Base-by-base conservation (phyloP, 176 grass and related monocot species). In the Lolium rigidum region DNA sequence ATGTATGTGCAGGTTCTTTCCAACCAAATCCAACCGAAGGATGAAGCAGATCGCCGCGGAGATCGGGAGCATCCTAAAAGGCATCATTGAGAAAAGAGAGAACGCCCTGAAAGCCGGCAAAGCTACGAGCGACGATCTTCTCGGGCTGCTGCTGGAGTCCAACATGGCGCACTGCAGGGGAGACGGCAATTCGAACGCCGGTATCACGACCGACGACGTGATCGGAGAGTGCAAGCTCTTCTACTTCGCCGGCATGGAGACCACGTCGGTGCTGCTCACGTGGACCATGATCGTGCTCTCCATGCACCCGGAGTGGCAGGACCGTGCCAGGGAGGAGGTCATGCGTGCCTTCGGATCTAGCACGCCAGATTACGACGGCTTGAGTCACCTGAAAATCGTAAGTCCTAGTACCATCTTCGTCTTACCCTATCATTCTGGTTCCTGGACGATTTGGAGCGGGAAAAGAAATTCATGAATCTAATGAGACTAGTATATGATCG, bases 191-290 rank as follows among this genome's bases (percentile, higher is more conserved):
- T 39, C 76, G 1, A 88, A 54, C 10, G 51, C 82, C 49, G 86
- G 90, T 12, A 88, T 96, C 78, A 86, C 89, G 0, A 91, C 82
- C 4, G 89, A 94, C 37, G 94, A 98, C 12, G 87, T 98, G 63
- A 90, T 98, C 17, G 95, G 88, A 20, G 95, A 98, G 82, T 98
- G 95, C 87, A 98, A 95, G 81, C 76, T 98, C 0, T 98, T 95
- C 84, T 98, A 98, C 89, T 92, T 98, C 77, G 93, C 93, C 7
- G 95, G 95, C 13, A 90, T 93, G 82, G 93, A 95, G 82, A 98
- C 95, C 31, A 95, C 95, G 1, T 93, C 95, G 9, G 87, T 93
- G 82, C 66, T 95, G 60, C 87, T 98, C 20, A 98, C 93, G 1
- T 98, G 92, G 92, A 93, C 95, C 1, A 91, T 98, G 86, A 12